These are phyloP conservation scores for Pleurotus ostreatus DNA, from an alignment of 768 basidiomycete species.

Conservation along the genomic window DNA sequence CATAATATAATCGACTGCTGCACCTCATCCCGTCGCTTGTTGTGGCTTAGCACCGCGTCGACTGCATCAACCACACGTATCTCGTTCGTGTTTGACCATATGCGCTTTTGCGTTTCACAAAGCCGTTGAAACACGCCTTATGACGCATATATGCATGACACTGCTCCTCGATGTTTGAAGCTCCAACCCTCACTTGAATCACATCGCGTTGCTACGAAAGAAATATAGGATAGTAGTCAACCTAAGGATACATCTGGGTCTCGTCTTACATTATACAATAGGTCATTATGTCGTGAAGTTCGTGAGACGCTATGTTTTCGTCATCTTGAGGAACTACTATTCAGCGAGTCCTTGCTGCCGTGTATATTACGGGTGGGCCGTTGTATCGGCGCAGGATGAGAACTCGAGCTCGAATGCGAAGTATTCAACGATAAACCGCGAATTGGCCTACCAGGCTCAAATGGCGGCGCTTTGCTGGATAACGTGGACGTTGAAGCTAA, in stretches of 20 bases:
- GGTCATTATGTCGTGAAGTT: not conserved
- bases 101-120: no score
- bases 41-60: no score
- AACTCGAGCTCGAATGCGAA: not conserved
- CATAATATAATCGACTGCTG: no score
- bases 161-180: no score
- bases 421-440: not conserved
- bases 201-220: no score
- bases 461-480: constrained; percentile 49
- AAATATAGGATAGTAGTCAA: not conserved
- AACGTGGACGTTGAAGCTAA: constrained; percentile 26
- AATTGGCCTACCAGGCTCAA: constrained; percentile 33
- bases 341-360: constrained; percentile 3
- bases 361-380: not conserved
- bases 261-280: not conserved
- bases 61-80: no score
- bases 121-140: no score
- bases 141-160: no score
- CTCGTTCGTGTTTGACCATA: no score
- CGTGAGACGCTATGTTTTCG: not conserved
- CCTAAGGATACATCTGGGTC: not conserved
- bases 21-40: no score
- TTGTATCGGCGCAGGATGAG: not conserved
- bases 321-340: not conserved
- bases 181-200: no score